Base-by-base conservation (phyloP, 2,329 filamentous ascomycete species). In the Graphiopsis chlorocephala region DNA sequence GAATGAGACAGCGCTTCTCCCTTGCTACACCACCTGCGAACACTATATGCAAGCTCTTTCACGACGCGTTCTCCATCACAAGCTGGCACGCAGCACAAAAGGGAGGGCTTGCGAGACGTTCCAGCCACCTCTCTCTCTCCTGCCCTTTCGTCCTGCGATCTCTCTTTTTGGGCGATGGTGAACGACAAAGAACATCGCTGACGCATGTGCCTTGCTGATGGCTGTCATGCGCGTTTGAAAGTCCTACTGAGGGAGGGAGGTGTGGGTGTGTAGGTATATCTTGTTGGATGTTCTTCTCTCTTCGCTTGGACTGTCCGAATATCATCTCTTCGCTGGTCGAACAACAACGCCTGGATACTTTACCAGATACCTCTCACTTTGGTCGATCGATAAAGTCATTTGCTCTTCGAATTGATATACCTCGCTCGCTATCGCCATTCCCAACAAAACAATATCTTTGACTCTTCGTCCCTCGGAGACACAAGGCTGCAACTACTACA, bases 41-140 rank as follows among this genome's bases (percentile, higher is more conserved):
- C 60, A 45, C 60, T 62, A 20, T 33, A 47, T 25, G 33, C 48
- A 55, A 55, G 53, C 53, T 17, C 53, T 35, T 7, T n/a, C 33
- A 56, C 15, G 8, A 55, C 60, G 33, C 47, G 48, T 53, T 28
- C 29, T 15, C 29, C 26, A 8, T 42, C 25, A 26, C 26, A 4
- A 6, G 17, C 29, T 62, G 59, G 59, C 59, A 23, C 33, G 60
- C 60, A 62, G 33, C 60, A 62, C 60, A 62, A 62, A 55, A 62
- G 60, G 60, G 60, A 62, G 59, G 26, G 15, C 23, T 23, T 35
- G 33, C 60, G 35, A 58, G 55, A 55, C 48, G 31, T 52, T 31
- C 59, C 59, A 20, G 47, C 59, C 59, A 53, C 45, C 26, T 25
- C 47, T 50, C 3, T 10, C 26, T 23, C 45, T 28, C n/a, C 17